Evolutionary conservation across 805 yeast species (phyloP).

Genomic region (Ogataea ganodermae): DNA sequence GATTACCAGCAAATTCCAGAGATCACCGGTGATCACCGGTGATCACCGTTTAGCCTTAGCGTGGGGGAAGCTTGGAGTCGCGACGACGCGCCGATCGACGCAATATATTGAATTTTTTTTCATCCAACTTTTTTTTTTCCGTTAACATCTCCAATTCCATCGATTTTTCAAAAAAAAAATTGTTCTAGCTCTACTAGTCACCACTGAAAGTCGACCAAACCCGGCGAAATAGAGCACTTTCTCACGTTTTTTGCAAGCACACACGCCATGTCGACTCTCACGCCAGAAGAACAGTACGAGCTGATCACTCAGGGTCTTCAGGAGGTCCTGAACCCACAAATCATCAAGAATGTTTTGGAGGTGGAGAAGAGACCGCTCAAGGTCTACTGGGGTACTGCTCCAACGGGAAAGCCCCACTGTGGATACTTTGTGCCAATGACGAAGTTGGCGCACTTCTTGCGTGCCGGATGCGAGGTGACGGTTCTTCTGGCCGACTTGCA

Average conservation of each 20-base stretch:
- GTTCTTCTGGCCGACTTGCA: slow-evolving; percentile 93
- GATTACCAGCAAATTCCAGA: background rate
- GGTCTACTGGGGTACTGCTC: slow-evolving; percentile 99
- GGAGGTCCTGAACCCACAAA: slow-evolving; percentile 86
- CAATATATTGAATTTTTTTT: no score
- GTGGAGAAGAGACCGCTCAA: slow-evolving; percentile 79
- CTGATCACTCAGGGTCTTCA: slow-evolving; percentile 85
- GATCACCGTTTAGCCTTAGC: no score
- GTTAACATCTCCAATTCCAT: background rate
- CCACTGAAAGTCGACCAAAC: background rate
- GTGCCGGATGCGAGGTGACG: slow-evolving; percentile 94
- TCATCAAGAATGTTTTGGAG: slow-evolving; percentile 81
- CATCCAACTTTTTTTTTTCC: slow-evolving; percentile 1
- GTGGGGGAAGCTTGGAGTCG: no score
- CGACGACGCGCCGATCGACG: slow-evolving; percentile 12
- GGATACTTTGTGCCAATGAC: slow-evolving; percentile 99
- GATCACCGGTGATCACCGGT: no score
- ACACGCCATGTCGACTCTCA: slow-evolving; percentile 14
- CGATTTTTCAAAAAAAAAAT: background rate
- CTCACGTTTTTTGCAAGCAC: background rate
- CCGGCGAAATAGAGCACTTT: no score
- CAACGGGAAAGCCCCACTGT: slow-evolving; percentile 98
- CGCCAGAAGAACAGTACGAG: slow-evolving; percentile 63
- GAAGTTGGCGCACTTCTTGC: slow-evolving; percentile 89
- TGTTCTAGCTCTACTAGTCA: background rate